Percentiles rank a stretch among this genome's conserved stretches.
Conservation (phyloP, 805 yeast species). For the Candida maltosa region DNA sequence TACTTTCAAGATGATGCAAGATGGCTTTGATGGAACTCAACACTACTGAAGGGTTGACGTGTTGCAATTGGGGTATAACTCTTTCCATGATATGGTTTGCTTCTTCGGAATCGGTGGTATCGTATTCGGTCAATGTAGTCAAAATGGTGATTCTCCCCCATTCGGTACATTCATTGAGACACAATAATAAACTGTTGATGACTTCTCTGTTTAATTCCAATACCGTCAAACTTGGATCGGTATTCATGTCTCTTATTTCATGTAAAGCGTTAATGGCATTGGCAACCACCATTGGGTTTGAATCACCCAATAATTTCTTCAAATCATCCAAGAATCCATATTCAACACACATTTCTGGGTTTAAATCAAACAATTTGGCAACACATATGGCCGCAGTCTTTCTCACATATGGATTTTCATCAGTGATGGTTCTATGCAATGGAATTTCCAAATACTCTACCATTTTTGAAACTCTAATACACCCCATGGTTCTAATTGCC, state of each 20-base stretch:
- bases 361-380: conserved; percentile 87
- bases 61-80: conserved; percentile 92
- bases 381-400: conserved; percentile 98
- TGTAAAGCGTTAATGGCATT: conserved; percentile 84
- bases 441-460: conserved; percentile 94
- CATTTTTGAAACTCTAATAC: conserved; percentile 92
- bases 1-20: conserved; percentile 57
- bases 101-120: conserved; percentile 54
- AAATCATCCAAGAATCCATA: conserved; percentile 78
- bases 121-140: conserved; percentile 73
- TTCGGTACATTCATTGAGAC: conserved; percentile 95
- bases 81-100: conserved; percentile 85
- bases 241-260: conserved; percentile 74
- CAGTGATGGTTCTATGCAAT: conserved; percentile 74
- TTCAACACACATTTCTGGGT: conserved; percentile 76
- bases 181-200: conserved; percentile 66
- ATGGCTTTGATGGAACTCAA: conserved; percentile 80
- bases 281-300: conserved; percentile 97
- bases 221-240: conserved; percentile 38
- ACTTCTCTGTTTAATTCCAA: conserved; percentile 36
- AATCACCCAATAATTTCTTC: conserved; percentile 67
- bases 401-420: conserved; percentile 95
- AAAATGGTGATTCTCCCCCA: conserved; percentile 96
- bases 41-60: conserved; percentile 94
- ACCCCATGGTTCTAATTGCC: conserved; percentile 98